Conservation (phyloP, 768 basidiomycete genomes). For the Amanita exitialis region DNA sequence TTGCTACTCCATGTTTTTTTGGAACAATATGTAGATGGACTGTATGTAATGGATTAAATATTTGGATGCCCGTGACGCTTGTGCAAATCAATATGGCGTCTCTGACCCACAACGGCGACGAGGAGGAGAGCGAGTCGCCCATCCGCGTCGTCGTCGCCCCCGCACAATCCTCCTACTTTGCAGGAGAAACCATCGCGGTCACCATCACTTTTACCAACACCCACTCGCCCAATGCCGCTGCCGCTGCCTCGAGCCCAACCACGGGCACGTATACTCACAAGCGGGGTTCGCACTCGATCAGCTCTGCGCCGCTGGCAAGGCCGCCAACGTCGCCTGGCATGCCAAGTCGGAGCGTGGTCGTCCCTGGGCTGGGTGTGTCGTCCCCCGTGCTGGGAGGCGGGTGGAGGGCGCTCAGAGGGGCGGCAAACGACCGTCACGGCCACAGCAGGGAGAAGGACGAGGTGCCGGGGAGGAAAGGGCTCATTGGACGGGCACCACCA, state of each 20-base stretch:
- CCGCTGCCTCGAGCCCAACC: no score
- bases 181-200: slow-evolving; percentile 81
- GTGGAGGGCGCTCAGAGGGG: no score
- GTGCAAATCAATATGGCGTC: no score
- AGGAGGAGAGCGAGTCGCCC: slow-evolving; percentile 17
- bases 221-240: slow-evolving; percentile 36
- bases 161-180: slow-evolving; percentile 83
- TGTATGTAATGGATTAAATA: no score
- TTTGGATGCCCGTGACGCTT: no score
- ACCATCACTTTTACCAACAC: slow-evolving; percentile 85
- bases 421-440: slow-evolving; percentile 1
- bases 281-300: slow-evolving; percentile 72
- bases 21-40: no score
- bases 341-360: slow-evolving; percentile 13
- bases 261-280: slow-evolving; percentile 34
- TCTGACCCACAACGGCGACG: no score
- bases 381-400: background rate
- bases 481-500: slow-evolving; percentile 37
- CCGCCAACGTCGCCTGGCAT: slow-evolving; percentile 79
- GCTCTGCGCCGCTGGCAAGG: slow-evolving; percentile 69
- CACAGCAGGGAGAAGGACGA: slow-evolving; percentile 15
- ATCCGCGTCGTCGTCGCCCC: slow-evolving; percentile 70
- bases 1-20: no score
- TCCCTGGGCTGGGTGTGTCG: background rate
- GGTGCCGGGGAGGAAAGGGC: slow-evolving; percentile 33